Percentiles rank a stretch among this genome's conserved stretches.
Conservation (phyloP, 2,329 filamentous ascomycete species). For the Nothophoma quercina region DNA sequence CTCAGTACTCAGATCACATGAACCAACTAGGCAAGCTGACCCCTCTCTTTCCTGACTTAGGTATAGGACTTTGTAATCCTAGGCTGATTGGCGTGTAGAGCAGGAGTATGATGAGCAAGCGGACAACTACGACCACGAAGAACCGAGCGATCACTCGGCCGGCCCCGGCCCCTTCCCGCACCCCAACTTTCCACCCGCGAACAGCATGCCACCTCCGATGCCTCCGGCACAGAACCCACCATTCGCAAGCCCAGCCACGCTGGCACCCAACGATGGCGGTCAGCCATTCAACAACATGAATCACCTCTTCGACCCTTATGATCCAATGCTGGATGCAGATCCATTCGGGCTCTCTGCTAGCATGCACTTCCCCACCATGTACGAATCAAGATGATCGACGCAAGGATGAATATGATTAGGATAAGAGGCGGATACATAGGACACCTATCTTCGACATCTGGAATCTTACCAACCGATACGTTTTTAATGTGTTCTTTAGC, state of each 20-base stretch:
- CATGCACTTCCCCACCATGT: constrained; percentile 90
- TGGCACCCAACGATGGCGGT: constrained; percentile 43
- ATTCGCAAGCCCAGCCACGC: constrained; percentile 42
- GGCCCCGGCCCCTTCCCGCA: constrained; percentile 71
- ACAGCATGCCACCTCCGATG: constrained; percentile 50
- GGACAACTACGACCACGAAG: constrained; percentile 86
- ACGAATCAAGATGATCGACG: constrained; percentile 55
- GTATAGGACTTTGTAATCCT: constrained; percentile 70
- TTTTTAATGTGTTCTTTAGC: constrained; percentile 42
- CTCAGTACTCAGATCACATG: constrained; percentile 91
- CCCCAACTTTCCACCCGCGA: constrained; percentile 60
- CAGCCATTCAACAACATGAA: constrained; percentile 56
- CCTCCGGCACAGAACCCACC: constrained; percentile 47
- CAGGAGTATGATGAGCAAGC: constrained; percentile 94
- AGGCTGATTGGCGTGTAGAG: constrained; percentile 77
- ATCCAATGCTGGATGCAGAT: constrained; percentile 89
- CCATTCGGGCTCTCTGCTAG: constrained; percentile 92
- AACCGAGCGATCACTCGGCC: constrained; percentile 70
- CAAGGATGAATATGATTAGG: constrained; percentile 22
- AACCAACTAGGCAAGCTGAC: constrained; percentile 90
- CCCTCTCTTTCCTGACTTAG: constrained; percentile 57
- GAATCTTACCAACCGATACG: constrained; percentile 16
- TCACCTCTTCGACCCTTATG: constrained; percentile 73
- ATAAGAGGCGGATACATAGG: constrained; percentile 15
- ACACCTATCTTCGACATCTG: constrained; percentile 14